Conservation (phyloP, 2,329 filamentous ascomycete genomes). For the Scedosporium apiospermum region DNA sequence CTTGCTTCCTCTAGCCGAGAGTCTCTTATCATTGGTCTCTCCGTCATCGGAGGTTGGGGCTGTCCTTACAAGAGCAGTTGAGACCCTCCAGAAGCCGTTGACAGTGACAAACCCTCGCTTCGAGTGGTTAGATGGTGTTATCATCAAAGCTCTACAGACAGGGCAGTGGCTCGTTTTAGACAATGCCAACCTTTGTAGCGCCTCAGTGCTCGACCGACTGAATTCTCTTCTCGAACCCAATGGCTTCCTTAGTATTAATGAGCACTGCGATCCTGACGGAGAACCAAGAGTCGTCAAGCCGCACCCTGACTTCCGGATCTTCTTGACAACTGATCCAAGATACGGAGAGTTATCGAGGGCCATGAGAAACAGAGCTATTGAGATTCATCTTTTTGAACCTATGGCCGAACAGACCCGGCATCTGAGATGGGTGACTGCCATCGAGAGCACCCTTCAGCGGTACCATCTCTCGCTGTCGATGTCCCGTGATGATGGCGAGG, state of each 20-base stretch:
- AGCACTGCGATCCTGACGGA: conserved; percentile 77
- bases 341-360: conserved; percentile 91
- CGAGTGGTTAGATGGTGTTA: conserved; percentile 90
- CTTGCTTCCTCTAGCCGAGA: conserved; percentile 28
- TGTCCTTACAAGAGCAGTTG: conserved; percentile 37
- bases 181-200: conserved; percentile 93
- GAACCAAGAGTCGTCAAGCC: conserved; percentile 71
- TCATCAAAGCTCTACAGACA: conserved; percentile 76
- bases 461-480: conserved; percentile 23
- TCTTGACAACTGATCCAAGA: conserved; percentile 84
- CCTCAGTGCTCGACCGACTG: conserved; percentile 85
- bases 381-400: conserved; percentile 63
- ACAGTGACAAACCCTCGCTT: conserved; percentile 69
- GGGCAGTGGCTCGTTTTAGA: conserved; percentile 93
- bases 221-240: conserved; percentile 92
- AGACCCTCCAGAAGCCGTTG: conserved; percentile 41
- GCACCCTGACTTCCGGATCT: conserved; percentile 81
- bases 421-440: conserved; percentile 29
- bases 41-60: conserved; percentile 33
- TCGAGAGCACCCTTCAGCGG: conserved; percentile 41
- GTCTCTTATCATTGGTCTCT: conserved; percentile 30
- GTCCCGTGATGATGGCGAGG: background rate
- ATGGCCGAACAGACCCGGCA: conserved; percentile 20
- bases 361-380: conserved; percentile 91
- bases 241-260: conserved; percentile 82